Conservation (phyloP, 2,329 filamentous ascomycete genomes). For the Verticillium isaacii region DNA sequence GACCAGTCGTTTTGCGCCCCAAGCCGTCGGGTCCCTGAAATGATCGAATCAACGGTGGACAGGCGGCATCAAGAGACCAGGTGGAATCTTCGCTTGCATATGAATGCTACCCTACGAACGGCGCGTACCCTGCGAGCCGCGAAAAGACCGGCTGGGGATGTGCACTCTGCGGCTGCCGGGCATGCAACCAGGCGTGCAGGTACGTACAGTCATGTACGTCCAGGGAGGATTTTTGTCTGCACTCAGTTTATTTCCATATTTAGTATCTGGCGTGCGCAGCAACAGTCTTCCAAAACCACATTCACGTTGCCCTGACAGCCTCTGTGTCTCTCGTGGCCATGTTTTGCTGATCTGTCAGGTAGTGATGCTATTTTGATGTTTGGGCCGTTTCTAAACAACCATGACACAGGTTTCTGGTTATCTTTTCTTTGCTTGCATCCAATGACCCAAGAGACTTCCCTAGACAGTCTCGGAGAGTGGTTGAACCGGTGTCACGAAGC, state of each 20-base stretch:
- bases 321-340: neutral
- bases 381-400: neutral
- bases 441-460: neutral
- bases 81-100: constrained; percentile 9
- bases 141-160: too few relatives aligned
- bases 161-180: too few relatives aligned
- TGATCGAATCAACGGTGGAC: constrained; percentile 6
- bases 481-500: neutral
- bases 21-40: constrained; percentile 4
- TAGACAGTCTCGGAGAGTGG: neutral
- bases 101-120: neutral
- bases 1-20: constrained; percentile 8
- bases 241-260: too few relatives aligned
- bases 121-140: too few relatives aligned
- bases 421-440: neutral
- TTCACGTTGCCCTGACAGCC: neutral
- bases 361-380: neutral
- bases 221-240: too few relatives aligned
- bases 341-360: neutral
- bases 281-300: neutral
- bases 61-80: neutral
- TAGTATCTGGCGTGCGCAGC: neutral
- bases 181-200: too few relatives aligned
- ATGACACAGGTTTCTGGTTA: neutral
- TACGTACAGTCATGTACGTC: too few relatives aligned